Conservation (phyloP, 2,329 filamentous ascomycete genomes). For the Fusarium sp. region DNA sequence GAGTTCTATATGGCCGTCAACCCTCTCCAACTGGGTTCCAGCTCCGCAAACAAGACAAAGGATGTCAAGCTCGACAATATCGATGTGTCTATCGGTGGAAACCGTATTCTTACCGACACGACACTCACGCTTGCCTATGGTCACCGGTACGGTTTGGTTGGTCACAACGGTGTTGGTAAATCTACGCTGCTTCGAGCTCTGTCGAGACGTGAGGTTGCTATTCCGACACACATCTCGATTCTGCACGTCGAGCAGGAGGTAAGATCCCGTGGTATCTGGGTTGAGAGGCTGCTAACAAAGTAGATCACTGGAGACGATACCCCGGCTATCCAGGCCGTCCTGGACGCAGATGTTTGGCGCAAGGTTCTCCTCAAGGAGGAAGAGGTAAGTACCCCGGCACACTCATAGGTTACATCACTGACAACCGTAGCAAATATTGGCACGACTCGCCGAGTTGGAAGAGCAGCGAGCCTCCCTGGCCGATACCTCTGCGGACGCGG, state of each 20-base stretch:
- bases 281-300: conserved; percentile 19
- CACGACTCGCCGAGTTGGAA: conserved; percentile 82
- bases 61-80: conserved; percentile 98
- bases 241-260: conserved; percentile 98
- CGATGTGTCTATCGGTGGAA: conserved; percentile 91
- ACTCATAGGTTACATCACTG: conserved; percentile 25
- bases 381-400: conserved; percentile 65
- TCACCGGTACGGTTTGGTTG: conserved; percentile 94
- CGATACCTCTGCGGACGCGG: conserved; percentile 91
- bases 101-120: conserved; percentile 91
- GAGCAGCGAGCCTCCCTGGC: conserved; percentile 81
- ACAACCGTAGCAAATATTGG: conserved; percentile 75
- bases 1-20: conserved; percentile 99
- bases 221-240: conserved; percentile 98
- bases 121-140: conserved; percentile 91
- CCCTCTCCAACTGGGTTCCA: conserved; percentile 84
- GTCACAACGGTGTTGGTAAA: conserved; percentile 99
- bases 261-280: conserved; percentile 39
- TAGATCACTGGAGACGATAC: conserved; percentile 96
- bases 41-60: conserved; percentile 88
- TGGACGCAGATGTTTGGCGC: conserved; percentile 98
- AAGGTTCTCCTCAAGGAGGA: conserved; percentile 94
- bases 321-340: conserved; percentile 90
- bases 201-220: conserved; percentile 91
- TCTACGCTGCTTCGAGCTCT: conserved; percentile 93